phyloP scores from a whole-genome alignment of 1,284 basidiomycete genomes.

The Inonotus obliquus region DNA sequence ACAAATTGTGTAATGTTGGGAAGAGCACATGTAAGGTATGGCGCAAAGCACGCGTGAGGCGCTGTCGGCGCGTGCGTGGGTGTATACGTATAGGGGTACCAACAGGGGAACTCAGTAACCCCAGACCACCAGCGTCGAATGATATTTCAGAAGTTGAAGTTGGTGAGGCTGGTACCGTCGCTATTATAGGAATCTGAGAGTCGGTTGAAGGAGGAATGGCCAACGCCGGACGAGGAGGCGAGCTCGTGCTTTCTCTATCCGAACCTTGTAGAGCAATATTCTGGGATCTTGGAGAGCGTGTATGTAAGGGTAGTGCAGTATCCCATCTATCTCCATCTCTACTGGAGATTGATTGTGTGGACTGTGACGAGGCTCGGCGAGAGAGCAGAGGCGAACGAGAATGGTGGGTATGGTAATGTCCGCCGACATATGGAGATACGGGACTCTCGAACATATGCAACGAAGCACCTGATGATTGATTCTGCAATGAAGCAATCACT shows the following conservation, averaged over 20 bases:
- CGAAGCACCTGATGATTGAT: conserved; percentile 52
- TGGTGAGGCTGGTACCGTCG: conserved; percentile 23
- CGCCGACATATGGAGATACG: conserved; percentile 64
- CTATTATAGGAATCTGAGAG: conserved; percentile 24
- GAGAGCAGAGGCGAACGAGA: conserved; percentile 25
- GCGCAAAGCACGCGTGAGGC: conserved; percentile 35
- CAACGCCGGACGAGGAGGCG: background rate
- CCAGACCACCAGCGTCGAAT: conserved; percentile 17
- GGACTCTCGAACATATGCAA: conserved; percentile 65
- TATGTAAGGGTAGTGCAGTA: conserved; percentile 39
- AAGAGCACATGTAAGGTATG: conserved; percentile 65
- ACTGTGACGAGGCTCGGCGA: conserved; percentile 23
- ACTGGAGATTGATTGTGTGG: conserved; percentile 20
- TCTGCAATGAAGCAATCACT: conserved; percentile 76
- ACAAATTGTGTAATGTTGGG: conserved; percentile 80
- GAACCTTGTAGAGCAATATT: conserved; percentile 22
- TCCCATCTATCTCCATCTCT: conserved; percentile 49
- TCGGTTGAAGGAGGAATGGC: background rate
- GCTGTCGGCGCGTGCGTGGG: conserved; percentile 38
- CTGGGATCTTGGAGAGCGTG: conserved; percentile 37
- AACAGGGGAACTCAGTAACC: background rate
- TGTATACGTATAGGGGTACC: conserved; percentile 39
- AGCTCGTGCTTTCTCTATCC: background rate
- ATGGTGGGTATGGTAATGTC: conserved; percentile 51
- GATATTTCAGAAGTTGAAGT: conserved; percentile 16